Conservation (phyloP, 805 yeast genomes). For the Vanderwaltozyma yarrowii region DNA sequence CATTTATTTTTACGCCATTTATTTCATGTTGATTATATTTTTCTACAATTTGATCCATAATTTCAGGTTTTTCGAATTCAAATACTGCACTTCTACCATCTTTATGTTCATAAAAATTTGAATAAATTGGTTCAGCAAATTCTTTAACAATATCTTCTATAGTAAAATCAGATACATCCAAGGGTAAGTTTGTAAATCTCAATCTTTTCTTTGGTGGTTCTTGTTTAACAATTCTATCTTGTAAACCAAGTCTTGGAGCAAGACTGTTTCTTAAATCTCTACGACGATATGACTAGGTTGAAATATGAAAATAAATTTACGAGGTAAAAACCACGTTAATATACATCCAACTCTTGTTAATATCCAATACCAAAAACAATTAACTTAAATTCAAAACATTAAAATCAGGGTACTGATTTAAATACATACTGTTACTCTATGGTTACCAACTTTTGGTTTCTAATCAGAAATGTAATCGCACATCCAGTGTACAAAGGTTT, state of each 20-base stretch:
- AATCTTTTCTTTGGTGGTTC: constrained; percentile 16
- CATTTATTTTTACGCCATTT: constrained; percentile 13
- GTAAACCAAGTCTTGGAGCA: constrained; percentile 19
- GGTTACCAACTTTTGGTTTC: background rate
- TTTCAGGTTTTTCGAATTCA: constrained; percentile 14
- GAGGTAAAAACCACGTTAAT: no score
- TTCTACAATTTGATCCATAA: constrained; percentile 17
- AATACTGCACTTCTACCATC: constrained; percentile 23
- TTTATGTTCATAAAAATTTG: constrained; percentile 20
- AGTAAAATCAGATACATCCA: constrained; percentile 23
- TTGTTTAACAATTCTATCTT: background rate
- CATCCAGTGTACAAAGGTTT: no score
- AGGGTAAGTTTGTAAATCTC: constrained; percentile 18
- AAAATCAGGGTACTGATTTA: background rate
- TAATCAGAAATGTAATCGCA: no score
- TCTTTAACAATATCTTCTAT: constrained; percentile 27
- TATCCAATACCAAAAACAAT: no score
- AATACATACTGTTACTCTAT: background rate
- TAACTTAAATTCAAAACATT: background rate
- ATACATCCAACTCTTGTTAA: no score
- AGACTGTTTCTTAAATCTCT: constrained; percentile 26
- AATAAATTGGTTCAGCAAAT: constrained; percentile 13
- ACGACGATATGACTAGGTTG: constrained; percentile 22
- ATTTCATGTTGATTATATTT: constrained; percentile 19
- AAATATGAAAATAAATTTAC: no score